Base-by-base conservation (phyloP, 768 basidiomycete species). In the Leccinum ochraceum region DNA sequence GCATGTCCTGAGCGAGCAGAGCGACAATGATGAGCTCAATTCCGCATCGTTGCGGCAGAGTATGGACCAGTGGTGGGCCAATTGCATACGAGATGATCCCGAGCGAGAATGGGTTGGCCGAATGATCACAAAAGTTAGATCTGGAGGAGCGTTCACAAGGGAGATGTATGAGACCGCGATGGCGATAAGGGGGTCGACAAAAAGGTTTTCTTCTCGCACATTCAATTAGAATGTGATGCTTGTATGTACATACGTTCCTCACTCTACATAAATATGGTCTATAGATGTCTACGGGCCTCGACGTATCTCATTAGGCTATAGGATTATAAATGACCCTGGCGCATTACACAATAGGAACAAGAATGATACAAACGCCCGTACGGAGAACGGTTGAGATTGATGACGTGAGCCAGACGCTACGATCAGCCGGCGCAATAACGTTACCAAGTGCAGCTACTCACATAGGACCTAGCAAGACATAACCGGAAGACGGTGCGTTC, bases 51-150 rank as follows among this genome's bases (percentile, higher is more conserved):
- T 90, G 53, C 69, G 72, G 53, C 73, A 74, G 63, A 90, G 89
- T 69, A 90, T 90, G 88, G 89, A 89, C 62, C 76, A 79, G 59
- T 92, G 87, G 86, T 90, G 89, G 89, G 83, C 84, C 20, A 88
- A 88, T 66, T 91, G 89, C 68, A 74, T 89, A 54, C 78, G 89
- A 61, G 79, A 86, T 63, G 78, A 80, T n/a, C 74, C 77, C 60
- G 86, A 88, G 62, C 77, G 88, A 63, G 68, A 73, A 26, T 86
- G 82, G 81, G 78, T 90, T 42, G 75, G 78, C 32, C 71, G 67
- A n/a, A 62, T 81, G 56, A 83, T 90, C 34, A 59, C 64, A 54
- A 80, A 77, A 55, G 86, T 84, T 44, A 81, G 89, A 55, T 61
- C 66, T 32, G 76, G 72, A 20, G 67, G 71, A 20, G 71, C 80